Evolutionary conservation across 2,329 filamentous ascomycete genomes (phyloP).

Genomic region (Verruconis gallopava): DNA sequence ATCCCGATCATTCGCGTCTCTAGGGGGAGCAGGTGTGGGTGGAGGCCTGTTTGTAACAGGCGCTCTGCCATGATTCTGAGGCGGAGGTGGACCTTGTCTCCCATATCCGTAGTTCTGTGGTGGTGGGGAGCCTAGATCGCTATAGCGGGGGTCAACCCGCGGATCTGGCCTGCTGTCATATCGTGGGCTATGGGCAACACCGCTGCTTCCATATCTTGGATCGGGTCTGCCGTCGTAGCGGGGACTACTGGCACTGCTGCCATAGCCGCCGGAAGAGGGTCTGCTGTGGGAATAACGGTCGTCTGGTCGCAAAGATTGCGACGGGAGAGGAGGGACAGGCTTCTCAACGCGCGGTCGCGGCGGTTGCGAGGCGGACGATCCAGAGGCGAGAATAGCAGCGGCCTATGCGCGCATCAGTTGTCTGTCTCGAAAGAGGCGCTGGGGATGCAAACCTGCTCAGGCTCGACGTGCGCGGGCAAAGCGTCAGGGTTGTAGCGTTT

Average conservation of each 20-base stretch:
- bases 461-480: conserved; percentile 78
- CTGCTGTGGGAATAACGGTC: conserved; percentile 18
- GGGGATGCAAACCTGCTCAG: conserved; percentile 43
- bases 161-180: conserved; percentile 17
- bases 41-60: conserved; percentile 35
- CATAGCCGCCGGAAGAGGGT: conserved; percentile 21
- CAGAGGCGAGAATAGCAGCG: conserved; percentile 22
- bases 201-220: conserved; percentile 2
- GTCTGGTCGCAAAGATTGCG: conserved; percentile 16
- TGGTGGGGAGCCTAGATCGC: conserved; percentile 32
- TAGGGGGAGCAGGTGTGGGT: conserved; percentile 36
- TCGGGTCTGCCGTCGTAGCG: conserved; percentile 10
- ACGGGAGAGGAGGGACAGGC: conserved; percentile 13
- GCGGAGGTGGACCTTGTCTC: conserved; percentile 33
- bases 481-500: conserved; percentile 86
- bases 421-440: too few relatives aligned
- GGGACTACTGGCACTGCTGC: conserved; percentile 18
- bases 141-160: conserved; percentile 19
- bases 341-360: conserved; percentile 24
- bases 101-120: conserved; percentile 38
- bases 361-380: conserved; percentile 25
- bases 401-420: too few relatives aligned
- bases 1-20: conserved; percentile 52
- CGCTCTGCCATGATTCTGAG: conserved; percentile 53
- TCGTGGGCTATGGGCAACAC: conserved; percentile 10